A percentile compares a stretch with the other conserved stretches of the same genome.
Evolutionary conservation across 305 asterid species (phyloP).

Genomic region (Fraxinus latifolia): DNA sequence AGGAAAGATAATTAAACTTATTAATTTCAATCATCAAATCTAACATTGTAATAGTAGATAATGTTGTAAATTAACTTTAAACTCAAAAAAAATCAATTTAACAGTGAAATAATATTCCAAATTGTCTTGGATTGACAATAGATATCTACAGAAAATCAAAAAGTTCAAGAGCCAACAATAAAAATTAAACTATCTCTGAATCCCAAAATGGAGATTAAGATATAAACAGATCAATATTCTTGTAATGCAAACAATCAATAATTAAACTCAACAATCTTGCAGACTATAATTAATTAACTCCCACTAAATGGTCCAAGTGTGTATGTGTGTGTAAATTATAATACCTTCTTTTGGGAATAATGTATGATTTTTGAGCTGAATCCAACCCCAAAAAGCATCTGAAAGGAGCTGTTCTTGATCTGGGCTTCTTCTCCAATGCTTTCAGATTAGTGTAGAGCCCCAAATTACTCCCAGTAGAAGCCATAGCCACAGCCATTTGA

Average conservation of each 20-base stretch:
- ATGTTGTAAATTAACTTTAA: neutral
- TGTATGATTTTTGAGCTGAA: conserved; percentile 48
- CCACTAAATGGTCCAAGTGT: neutral
- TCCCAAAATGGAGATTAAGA: conserved; percentile 5
- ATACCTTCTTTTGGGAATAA: conserved; percentile 52
- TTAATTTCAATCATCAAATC: conserved; percentile 13
- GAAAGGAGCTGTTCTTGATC: conserved; percentile 40
- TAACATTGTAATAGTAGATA: conserved; percentile 16
- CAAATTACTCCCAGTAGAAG: conserved; percentile 54
- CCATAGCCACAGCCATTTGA: conserved; percentile 77
- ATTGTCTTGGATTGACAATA: too few relatives aligned
- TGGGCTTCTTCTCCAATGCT: conserved; percentile 50
- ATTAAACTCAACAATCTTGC: neutral
- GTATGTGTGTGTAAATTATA: neutral
- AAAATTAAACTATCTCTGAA: neutral
- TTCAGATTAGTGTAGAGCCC: conserved; percentile 49
- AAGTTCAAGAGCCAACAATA: neutral
- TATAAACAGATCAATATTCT: neutral
- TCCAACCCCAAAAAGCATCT: conserved; percentile 49
- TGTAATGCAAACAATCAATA: neutral
- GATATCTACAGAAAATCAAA: neutral
- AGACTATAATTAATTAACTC: conserved; percentile 12
- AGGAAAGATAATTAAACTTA: conserved; percentile 1
- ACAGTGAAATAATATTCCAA: too few relatives aligned
- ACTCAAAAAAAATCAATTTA: too few relatives aligned